Conservation (phyloP, 805 yeast species). For the Yamadazyma olivae region DNA sequence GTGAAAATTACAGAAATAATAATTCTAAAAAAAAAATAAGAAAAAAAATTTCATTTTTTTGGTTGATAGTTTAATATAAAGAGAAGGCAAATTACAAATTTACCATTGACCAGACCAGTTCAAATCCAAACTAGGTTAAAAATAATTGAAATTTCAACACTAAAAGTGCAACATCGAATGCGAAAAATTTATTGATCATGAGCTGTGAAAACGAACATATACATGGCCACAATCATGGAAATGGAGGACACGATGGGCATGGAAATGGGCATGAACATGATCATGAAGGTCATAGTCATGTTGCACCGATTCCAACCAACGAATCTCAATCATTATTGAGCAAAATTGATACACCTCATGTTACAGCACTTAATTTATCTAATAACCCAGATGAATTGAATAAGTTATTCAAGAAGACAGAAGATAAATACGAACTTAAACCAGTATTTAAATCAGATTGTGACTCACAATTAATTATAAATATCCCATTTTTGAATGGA, state of each 20-base stretch:
- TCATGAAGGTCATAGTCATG: constrained; percentile 39
- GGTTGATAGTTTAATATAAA: no score
- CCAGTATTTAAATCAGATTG: constrained; percentile 64
- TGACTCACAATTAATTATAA: constrained; percentile 75
- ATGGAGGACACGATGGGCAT: constrained; percentile 11
- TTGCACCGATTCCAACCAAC: constrained; percentile 69
- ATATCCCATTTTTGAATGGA: constrained; percentile 73
- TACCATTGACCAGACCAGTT: no score
- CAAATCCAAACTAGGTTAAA: no score
- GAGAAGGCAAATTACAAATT: no score
- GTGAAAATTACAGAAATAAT: neutral
- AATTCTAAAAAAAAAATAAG: neutral
- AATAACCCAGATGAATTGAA: constrained; percentile 48
- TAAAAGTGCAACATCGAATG: neutral
- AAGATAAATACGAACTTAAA: constrained; percentile 45
- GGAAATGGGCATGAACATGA: constrained; percentile 17
- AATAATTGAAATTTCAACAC: neutral
- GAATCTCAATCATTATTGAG: constrained; percentile 63
- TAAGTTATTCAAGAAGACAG: constrained; percentile 52
- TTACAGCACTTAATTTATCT: constrained; percentile 62
- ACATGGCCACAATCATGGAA: constrained; percentile 12
- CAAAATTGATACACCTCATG: constrained; percentile 56
- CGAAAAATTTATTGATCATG: no score
- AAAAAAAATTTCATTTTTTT: no score
- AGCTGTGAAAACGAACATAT: constrained; percentile 28